Evolutionary conservation across 495 filamentous ascomycete genomes (phyloP).

Genomic region (Xylaria palmicola): DNA sequence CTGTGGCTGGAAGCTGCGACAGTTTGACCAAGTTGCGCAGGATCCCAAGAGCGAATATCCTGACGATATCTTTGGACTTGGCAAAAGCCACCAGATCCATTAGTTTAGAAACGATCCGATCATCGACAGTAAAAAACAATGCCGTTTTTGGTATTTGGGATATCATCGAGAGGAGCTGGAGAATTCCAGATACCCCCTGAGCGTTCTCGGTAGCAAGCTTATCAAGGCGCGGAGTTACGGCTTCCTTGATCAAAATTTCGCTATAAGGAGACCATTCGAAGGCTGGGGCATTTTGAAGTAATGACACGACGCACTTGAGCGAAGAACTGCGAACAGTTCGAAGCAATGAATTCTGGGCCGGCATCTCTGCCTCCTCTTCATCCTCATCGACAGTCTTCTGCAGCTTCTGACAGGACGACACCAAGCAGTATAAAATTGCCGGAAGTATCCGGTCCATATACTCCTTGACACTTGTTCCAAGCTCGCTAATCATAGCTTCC

Average conservation of each 20-base stretch:
- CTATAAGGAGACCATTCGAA: constrained; percentile 72
- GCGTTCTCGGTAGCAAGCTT: constrained; percentile 84
- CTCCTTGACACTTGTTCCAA: constrained; percentile 64
- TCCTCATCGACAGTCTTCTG: constrained; percentile 44
- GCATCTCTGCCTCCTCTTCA: constrained; percentile 45
- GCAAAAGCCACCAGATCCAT: constrained; percentile 68
- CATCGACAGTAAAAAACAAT: constrained; percentile 65
- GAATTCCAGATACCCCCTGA: constrained; percentile 78
- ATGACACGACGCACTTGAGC: constrained; percentile 72
- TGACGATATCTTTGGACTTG: constrained; percentile 85
- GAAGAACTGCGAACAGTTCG: constrained; percentile 70
- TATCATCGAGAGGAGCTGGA: constrained; percentile 81
- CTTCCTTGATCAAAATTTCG: constrained; percentile 64
- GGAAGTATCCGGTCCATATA: constrained; percentile 65
- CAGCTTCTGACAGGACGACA: constrained; percentile 64
- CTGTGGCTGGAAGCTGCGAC: constrained; percentile 47
- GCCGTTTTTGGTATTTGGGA: constrained; percentile 63
- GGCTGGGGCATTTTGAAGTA: constrained; percentile 67
- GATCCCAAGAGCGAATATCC: constrained; percentile 75
- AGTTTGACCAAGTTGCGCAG: constrained; percentile 62
- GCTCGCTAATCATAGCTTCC: constrained; percentile 78
- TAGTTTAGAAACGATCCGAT: constrained; percentile 62
- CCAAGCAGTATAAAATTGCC: constrained; percentile 73
- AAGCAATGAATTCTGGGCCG: constrained; percentile 54
- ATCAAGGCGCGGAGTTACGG: constrained; percentile 72